Conservation (phyloP, 768 basidiomycete genomes). For the Kwoniella dendrophila region DNA sequence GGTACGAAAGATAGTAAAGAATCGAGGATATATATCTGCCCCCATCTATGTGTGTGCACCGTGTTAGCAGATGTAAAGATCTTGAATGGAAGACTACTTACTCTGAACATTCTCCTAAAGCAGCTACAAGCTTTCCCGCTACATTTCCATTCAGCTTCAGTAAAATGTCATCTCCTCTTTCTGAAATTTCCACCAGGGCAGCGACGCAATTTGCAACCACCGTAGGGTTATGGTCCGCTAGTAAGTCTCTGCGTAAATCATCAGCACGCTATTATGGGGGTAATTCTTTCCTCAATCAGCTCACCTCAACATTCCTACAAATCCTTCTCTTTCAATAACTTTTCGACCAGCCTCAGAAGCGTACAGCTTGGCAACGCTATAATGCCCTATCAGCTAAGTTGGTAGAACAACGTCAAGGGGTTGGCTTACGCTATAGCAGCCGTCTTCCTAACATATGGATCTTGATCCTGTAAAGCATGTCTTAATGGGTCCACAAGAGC, state of each 20-base stretch:
- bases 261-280: not conserved
- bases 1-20: constrained; percentile 93
- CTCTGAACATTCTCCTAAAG: constrained; percentile 96
- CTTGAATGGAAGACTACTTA: constrained; percentile 59
- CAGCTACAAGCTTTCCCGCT: constrained; percentile 85
- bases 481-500: constrained; percentile 85
- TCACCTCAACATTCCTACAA: constrained; percentile 78
- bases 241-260: constrained; percentile 63
- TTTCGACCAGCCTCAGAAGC: constrained; percentile 71
- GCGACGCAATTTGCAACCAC: constrained; percentile 98
- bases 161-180: constrained; percentile 89
- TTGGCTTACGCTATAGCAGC: constrained; percentile 70
- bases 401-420: not conserved
- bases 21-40: constrained; percentile 96
- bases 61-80: not conserved
- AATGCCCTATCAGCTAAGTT: constrained; percentile 11
- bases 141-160: constrained; percentile 84
- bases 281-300: constrained; percentile 1
- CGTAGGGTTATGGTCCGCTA: constrained; percentile 91
- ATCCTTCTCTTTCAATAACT: constrained; percentile 83
- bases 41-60: constrained; percentile 70
- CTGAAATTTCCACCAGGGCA: constrained; percentile 93
- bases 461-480: constrained; percentile 87
- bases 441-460: constrained; percentile 98
- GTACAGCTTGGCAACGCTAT: constrained; percentile 91